phyloP scores from a whole-genome alignment of 345 rosid genomes.

The Acer campestre region DNA sequence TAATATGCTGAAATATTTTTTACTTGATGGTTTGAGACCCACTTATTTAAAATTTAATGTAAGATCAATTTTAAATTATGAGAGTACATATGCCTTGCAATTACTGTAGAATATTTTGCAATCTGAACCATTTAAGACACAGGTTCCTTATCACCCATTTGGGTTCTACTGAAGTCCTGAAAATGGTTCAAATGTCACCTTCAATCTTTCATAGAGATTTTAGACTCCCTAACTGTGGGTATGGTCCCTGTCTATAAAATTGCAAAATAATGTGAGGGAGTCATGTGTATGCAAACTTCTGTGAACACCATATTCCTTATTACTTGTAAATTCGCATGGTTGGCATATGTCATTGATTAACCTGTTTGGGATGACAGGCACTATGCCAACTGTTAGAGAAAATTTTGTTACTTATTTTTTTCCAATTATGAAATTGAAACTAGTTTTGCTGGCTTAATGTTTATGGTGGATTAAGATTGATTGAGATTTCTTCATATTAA shows the following conservation, averaged over 20 bases:
- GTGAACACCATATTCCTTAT: not conserved
- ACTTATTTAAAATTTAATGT: not conserved
- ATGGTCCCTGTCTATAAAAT: not conserved
- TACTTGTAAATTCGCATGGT: not conserved
- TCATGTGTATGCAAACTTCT: not conserved
- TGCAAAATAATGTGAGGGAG: not conserved
- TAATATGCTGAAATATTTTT: not conserved
- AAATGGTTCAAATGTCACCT: not conserved
- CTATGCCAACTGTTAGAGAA: not conserved
- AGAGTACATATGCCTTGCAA: not conserved
- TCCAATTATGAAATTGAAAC: slow-evolving; percentile 4
- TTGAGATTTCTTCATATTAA: not conserved
- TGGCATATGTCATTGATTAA: slow-evolving; percentile 1
- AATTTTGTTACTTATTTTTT: not conserved
- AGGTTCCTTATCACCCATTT: not conserved
- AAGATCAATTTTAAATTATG: not conserved
- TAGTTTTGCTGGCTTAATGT: not conserved
- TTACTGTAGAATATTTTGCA: not conserved
- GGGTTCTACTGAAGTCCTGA: not conserved
- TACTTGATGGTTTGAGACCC: not conserved
- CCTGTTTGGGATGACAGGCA: slow-evolving; percentile 7
- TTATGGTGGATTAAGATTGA: not conserved
- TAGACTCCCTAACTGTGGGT: not conserved
- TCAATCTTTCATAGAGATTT: not conserved
- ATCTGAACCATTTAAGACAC: not conserved